Percentiles rank a stretch among this genome's conserved stretches.
Conservation (phyloP, 495 filamentous ascomycete species). For the Thozetella sp. region DNA sequence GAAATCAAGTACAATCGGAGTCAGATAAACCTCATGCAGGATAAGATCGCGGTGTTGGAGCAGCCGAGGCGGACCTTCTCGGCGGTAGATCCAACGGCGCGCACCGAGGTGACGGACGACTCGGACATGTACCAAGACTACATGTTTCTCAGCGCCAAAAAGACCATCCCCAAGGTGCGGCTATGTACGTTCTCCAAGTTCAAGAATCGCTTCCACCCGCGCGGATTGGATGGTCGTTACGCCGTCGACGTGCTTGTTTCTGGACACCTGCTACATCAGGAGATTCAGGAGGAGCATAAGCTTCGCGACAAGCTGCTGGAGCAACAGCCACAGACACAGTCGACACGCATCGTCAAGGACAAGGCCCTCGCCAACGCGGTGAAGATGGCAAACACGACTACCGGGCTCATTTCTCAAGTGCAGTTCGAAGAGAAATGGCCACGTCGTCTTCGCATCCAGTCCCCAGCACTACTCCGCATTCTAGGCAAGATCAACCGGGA, state of each 20-base stretch:
- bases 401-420: constrained; percentile 11
- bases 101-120: constrained; percentile 13
- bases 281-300: constrained; percentile 28
- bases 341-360: constrained; percentile 22
- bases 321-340: not conserved
- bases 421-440: constrained; percentile 28
- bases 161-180: constrained; percentile 17
- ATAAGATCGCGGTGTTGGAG: constrained; percentile 5
- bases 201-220: constrained; percentile 34
- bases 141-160: constrained; percentile 7
- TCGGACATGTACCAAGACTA: constrained; percentile 7
- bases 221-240: constrained; percentile 23
- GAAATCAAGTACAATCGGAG: constrained; percentile 13
- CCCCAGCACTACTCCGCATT: constrained; percentile 32
- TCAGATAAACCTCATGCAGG: constrained; percentile 1
- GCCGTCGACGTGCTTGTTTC: constrained; percentile 32
- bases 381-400: constrained; percentile 7
- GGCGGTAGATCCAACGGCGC: not conserved
- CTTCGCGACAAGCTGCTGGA: constrained; percentile 13
- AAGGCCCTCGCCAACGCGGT: constrained; percentile 13
- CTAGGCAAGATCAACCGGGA: constrained; percentile 27
- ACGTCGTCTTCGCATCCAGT: constrained; percentile 40
- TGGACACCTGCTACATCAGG: constrained; percentile 23
- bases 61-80: not conserved
- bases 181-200: constrained; percentile 35